Evolutionary conservation across 176 grass and related monocot species (phyloP).

Genomic region (Otatea glauca): DNA sequence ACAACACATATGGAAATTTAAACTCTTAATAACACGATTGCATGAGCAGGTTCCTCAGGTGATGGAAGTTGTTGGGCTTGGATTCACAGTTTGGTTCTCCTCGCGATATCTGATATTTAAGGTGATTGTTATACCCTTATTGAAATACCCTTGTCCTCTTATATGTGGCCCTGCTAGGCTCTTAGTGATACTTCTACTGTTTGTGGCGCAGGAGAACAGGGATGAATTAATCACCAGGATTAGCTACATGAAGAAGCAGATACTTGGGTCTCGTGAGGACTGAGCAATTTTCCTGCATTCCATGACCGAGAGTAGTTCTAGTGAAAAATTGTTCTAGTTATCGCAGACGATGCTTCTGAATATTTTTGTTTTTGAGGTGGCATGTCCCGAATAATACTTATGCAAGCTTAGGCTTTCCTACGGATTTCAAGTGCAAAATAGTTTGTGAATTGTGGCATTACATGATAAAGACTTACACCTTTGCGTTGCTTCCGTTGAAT

Average conservation of each 20-base stretch:
- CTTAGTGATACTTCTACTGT: neutral
- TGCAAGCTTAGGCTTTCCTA: neutral
- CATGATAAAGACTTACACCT: neutral
- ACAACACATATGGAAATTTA: neutral
- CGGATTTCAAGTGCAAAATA: neutral
- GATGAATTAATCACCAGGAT: conserved; percentile 60
- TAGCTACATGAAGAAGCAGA: conserved; percentile 65
- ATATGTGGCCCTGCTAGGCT: neutral
- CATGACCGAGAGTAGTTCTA: neutral
- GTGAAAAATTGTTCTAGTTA: neutral
- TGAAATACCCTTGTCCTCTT: neutral
- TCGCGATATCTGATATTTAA: conserved; percentile 87
- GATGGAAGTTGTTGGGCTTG: conserved; percentile 89
- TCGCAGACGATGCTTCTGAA: neutral
- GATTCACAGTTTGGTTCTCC: conserved; percentile 89
- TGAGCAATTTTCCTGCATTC: conserved; percentile 29
- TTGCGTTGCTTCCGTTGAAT: neutral
- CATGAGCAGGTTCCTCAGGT: conserved; percentile 74
- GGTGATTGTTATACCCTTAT: conserved; percentile 42
- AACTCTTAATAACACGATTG: neutral
- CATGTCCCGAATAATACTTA: conserved; percentile 14
- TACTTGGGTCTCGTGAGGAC: conserved; percentile 53
- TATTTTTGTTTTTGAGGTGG: neutral
- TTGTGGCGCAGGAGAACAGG: conserved; percentile 59
- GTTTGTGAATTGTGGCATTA: neutral